Conservation (phyloP, 371 early-diverging fungal genomes). For the Mortierella sp. region DNA sequence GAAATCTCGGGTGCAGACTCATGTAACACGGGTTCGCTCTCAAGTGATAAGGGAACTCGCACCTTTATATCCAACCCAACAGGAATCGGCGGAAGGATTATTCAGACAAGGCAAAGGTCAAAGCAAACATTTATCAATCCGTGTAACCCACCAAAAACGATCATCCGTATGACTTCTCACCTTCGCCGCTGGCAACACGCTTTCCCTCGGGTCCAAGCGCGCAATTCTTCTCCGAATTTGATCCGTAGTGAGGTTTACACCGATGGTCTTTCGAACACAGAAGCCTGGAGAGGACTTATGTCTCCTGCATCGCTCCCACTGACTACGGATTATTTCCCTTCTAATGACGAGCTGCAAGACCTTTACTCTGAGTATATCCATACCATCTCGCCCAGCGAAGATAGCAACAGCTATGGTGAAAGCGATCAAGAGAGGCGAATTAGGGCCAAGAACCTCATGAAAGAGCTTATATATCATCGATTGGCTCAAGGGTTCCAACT, state of each 20-base stretch:
- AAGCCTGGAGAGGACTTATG: conserved; percentile 62
- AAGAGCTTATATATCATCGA: conserved; percentile 90
- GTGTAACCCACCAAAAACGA: conserved; percentile 73
- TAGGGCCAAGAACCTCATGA: conserved; percentile 75
- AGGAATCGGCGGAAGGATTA: conserved; percentile 33
- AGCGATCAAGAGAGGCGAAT: conserved; percentile 16
- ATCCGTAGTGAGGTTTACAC: conserved; percentile 58
- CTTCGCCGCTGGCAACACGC: conserved; percentile 88
- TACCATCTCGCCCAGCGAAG: conserved; percentile 81
- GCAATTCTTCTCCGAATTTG: conserved; percentile 49
- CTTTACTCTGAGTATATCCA: conserved; percentile 86
- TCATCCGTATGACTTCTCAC: conserved; percentile 69
- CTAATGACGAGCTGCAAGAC: conserved; percentile 73
- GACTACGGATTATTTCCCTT: conserved; percentile 91
- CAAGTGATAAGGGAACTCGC: conserved; percentile 41
- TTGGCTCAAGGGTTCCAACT: conserved; percentile 96
- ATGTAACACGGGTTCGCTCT: conserved; percentile 43
- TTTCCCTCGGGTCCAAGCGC: conserved; percentile 58
- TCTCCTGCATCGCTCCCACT: conserved; percentile 95
- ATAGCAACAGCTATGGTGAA: conserved; percentile 52
- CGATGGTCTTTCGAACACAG: conserved; percentile 53
- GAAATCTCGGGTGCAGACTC: conserved; percentile 47
- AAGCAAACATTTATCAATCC: conserved; percentile 71
- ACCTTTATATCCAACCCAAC: conserved; percentile 29
- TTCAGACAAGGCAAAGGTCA: conserved; percentile 44